Evolutionary conservation across 345 rosid species (phyloP), one percentile per base, ranked within the genome.

Genomic region (Moringa oleifera): DNA sequence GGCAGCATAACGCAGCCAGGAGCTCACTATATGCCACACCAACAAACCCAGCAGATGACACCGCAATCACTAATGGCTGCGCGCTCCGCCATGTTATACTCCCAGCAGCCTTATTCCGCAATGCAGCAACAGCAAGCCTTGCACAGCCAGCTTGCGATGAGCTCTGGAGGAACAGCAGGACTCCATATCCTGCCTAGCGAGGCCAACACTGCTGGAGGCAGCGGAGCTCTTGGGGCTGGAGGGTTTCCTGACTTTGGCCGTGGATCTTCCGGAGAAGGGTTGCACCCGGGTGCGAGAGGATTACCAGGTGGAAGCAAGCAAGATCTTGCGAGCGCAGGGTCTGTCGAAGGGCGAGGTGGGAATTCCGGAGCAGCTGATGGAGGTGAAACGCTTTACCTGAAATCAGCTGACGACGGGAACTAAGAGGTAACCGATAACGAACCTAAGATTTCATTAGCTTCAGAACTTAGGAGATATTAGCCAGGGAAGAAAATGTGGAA

Each of bases 61-160:
- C 95, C 79, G 1, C 97, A 95, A 64, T 80, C 99, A 3, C 85
- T 95, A 13, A 79, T 95, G 90, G 95, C 91, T 7, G 90, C 96
- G 6, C 81, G 96, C 51, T 84, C 99, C 24, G 91, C 99, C 55
- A 88, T 89, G 95, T 22, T 89, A 74, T 95, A 91, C 65, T 61
- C 82, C 24, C 97, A 90, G 73, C 97, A 88, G 63, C 93, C 85
- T 55, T 85, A 63, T 62, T 80, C 96, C 5, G 81, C 85, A 0
- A 83, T 92, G 68, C 97, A 94, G 64, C 97, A 93, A 62, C 97
- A 86, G 63, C 90, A 81, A 74, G 84, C 85, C 15, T 65, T 95
- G 79, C 96, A 95, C 46, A 61, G 86, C 77, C 97, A 95, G 81
- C 95, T 91, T 0, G 94, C 95, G 69, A 91, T 91, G 87, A 85